Conservation (phyloP, 1,284 basidiomycete genomes). For the Ceratobasidium sp. region DNA sequence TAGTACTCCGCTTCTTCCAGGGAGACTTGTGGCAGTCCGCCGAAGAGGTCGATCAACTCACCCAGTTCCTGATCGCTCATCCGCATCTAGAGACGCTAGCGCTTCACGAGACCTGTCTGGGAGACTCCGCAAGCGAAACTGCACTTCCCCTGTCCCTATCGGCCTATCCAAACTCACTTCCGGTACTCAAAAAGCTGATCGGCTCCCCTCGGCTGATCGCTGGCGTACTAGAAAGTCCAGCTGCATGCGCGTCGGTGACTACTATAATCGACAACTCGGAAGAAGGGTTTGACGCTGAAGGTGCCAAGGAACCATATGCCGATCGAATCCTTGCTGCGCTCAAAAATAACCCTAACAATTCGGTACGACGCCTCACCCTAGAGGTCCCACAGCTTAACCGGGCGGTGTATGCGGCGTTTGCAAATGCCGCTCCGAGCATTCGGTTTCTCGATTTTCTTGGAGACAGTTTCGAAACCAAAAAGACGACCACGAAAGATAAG, state of each 20-base stretch:
- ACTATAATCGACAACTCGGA: conserved; percentile 30
- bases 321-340: conserved; percentile 26
- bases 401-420: conserved; percentile 9
- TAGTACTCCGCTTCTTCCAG: conserved; percentile 18
- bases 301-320: conserved; percentile 18
- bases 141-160: conserved; percentile 16
- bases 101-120: conserved; percentile 24
- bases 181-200: conserved; percentile 4
- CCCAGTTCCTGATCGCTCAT: conserved; percentile 14
- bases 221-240: conserved; percentile 31
- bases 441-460: conserved; percentile 11
- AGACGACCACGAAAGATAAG: conserved; percentile 2
- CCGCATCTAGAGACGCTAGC: conserved; percentile 17
- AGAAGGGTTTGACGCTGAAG: conserved; percentile 16
- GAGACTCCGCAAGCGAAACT: conserved; percentile 26
- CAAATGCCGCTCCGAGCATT: background rate
- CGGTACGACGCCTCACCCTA: background rate
- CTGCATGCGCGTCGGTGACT: conserved; percentile 7
- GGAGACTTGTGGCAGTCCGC: conserved; percentile 26
- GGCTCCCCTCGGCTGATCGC: conserved; percentile 28
- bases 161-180: background rate
- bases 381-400: conserved; percentile 33
- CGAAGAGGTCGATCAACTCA: conserved; percentile 8
- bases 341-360: background rate
- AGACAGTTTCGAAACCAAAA: background rate